phyloP scores from a whole-genome alignment of 2,329 filamentous ascomycete species.

The Colletotrichum shisoi region DNA sequence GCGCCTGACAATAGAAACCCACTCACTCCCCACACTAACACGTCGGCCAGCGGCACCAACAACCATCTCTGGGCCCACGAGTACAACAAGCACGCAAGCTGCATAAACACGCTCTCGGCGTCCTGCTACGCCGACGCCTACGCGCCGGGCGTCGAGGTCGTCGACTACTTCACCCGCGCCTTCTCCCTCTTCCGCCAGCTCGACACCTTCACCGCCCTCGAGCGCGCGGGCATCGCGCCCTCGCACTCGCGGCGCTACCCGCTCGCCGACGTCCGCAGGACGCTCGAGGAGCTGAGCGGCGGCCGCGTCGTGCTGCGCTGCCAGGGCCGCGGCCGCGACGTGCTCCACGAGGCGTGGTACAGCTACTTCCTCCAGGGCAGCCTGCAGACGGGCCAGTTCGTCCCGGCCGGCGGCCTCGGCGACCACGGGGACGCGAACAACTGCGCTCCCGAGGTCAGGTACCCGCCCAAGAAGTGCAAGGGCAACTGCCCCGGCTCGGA shows the following conservation, averaged over 20 bases:
- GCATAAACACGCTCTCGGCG: slow-evolving; percentile 72
- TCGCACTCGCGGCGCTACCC: slow-evolving; percentile 51
- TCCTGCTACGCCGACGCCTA: slow-evolving; percentile 68
- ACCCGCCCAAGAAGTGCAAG: slow-evolving; percentile 51
- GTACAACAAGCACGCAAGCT: slow-evolving; percentile 76
- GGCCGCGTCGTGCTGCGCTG: slow-evolving; percentile 57
- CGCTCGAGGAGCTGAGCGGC: slow-evolving; percentile 56
- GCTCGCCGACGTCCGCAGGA: slow-evolving; percentile 52
- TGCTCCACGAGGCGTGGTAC: slow-evolving; percentile 63
- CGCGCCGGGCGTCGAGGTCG: slow-evolving; percentile 52
- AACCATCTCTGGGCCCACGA: slow-evolving; percentile 71
- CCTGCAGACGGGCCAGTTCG: slow-evolving; percentile 59
- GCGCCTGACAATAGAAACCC: slow-evolving; percentile 4
- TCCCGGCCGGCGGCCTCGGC: slow-evolving; percentile 52
- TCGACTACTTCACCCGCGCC: slow-evolving; percentile 57
- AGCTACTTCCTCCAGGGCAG: slow-evolving; percentile 62
- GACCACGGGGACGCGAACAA: slow-evolving; percentile 52
- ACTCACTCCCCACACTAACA: not conserved
- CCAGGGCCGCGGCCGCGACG: slow-evolving; percentile 47
- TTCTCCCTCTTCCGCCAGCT: slow-evolving; percentile 53
- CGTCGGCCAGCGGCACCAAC: slow-evolving; percentile 48
- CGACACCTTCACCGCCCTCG: slow-evolving; percentile 54
- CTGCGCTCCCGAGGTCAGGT: slow-evolving; percentile 51
- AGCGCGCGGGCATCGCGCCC: slow-evolving; percentile 50
- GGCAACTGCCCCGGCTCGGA: slow-evolving; percentile 34